Conservation (phyloP, 176 grass and related monocot genomes). For the Miscanthus lutarioriparius region DNA sequence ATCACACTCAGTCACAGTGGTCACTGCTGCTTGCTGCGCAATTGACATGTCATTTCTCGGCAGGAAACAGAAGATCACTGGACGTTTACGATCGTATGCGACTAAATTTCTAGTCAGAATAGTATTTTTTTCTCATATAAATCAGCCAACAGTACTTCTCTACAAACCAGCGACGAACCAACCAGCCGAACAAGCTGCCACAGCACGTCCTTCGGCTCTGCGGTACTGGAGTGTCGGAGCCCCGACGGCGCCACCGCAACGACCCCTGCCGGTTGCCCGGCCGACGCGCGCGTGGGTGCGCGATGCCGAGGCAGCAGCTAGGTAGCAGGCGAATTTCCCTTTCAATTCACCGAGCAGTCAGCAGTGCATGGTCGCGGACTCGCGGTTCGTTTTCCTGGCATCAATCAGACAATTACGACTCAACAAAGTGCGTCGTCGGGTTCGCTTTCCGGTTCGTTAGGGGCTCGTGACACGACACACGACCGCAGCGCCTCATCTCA, state of each 20-base stretch:
- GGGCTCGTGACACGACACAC: not conserved
- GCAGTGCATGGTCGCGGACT: not conserved
- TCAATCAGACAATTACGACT: too few relatives aligned
- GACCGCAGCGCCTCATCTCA: not conserved
- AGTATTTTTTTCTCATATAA: too few relatives aligned
- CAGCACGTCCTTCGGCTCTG: too few relatives aligned
- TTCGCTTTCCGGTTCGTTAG: conserved; percentile 12
- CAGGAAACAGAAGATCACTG: not conserved
- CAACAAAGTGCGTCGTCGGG: too few relatives aligned
- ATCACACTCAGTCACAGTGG: not conserved
- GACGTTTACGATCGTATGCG: too few relatives aligned
- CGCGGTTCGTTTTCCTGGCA: not conserved
- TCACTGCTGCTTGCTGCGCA: not conserved
- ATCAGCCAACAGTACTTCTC: too few relatives aligned
- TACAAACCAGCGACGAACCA: too few relatives aligned
- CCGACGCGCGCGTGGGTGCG: not conserved
- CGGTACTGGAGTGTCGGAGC: not conserved
- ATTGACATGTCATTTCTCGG: not conserved
- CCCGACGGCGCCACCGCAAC: conserved; percentile 32
- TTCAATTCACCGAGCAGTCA: not conserved
- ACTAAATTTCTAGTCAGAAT: too few relatives aligned
- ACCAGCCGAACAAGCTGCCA: too few relatives aligned
- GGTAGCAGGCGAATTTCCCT: not conserved
- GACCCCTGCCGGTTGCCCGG: not conserved
- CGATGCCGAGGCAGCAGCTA: not conserved